Conservation (phyloP, 2,329 filamentous ascomycete species). For the Trichoderma semiorbis region DNA sequence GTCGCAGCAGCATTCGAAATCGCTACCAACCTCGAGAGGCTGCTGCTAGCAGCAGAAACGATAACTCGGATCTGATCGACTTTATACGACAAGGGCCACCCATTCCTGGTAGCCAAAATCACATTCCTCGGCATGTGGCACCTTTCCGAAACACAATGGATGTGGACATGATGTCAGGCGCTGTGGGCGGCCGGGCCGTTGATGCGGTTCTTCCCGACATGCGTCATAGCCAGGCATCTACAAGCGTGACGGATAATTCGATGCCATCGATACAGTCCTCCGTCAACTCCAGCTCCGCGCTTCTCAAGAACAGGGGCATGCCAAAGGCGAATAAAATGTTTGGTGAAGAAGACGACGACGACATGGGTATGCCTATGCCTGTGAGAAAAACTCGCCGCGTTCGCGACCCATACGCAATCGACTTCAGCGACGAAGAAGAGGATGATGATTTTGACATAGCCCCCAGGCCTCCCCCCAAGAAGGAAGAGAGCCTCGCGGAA, state of each 20-base stretch:
- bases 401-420: constrained; percentile 91
- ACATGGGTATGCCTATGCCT: constrained; percentile 43
- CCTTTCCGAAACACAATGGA: constrained; percentile 84
- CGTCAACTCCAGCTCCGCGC: constrained; percentile 70
- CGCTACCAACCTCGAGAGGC: constrained; percentile 71
- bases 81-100: constrained; percentile 89
- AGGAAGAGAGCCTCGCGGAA: constrained; percentile 69
- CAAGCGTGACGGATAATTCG: constrained; percentile 55
- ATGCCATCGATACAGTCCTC: constrained; percentile 58
- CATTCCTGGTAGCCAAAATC: constrained; percentile 58
- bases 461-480: constrained; percentile 38
- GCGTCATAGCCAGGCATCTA: constrained; percentile 55
- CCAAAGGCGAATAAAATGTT: constrained; percentile 36
- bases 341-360: constrained; percentile 43
- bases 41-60: constrained; percentile 56
- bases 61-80: constrained; percentile 86
- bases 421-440: constrained; percentile 68
- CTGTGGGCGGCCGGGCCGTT: constrained; percentile 53
- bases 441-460: constrained; percentile 46
- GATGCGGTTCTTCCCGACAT: constrained; percentile 56
- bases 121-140: constrained; percentile 78
- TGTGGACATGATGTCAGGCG: constrained; percentile 67
- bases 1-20: constrained; percentile 37
- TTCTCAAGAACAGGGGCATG: constrained; percentile 48
- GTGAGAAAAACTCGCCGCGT: constrained; percentile 73